phyloP scores from a whole-genome alignment of 116 monocot genomes.

The Posidonia oceanica region DNA sequence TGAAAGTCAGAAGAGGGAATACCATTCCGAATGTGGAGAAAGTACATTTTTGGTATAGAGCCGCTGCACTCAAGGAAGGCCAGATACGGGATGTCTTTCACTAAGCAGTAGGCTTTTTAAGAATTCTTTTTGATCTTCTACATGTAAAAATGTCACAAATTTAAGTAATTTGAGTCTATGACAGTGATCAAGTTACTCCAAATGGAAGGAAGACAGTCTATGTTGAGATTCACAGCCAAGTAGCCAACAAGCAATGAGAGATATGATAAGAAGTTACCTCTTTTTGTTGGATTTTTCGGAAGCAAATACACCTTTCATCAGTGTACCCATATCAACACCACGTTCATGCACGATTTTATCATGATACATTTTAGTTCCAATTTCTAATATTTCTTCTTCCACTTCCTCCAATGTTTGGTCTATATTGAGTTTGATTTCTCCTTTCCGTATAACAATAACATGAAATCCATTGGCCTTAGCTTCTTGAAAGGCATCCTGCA shows the following conservation, averaged over 20 bases:
- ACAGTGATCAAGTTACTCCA: too few species aligned
- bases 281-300: slow-evolving; percentile 36
- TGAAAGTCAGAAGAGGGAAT: too few species aligned
- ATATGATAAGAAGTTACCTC: not conserved
- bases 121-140: slow-evolving; percentile 1
- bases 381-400: slow-evolving; percentile 59
- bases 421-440: slow-evolving; percentile 58
- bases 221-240: too few species aligned
- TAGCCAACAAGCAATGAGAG: not conserved
- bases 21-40: too few species aligned
- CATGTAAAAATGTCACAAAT: not conserved
- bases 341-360: slow-evolving; percentile 63
- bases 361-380: slow-evolving; percentile 79
- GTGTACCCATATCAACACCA: slow-evolving; percentile 32
- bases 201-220: too few species aligned
- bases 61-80: too few species aligned
- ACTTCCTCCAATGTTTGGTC: slow-evolving; percentile 79
- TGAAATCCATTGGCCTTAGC: slow-evolving; percentile 67
- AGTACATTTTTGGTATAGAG: too few species aligned
- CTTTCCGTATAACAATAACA: slow-evolving; percentile 63
- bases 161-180: too few species aligned
- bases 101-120: not conserved
- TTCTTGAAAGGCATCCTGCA: slow-evolving; percentile 74
- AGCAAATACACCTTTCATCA: slow-evolving; percentile 49
- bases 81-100: not conserved